phyloP scores from a whole-genome alignment of 345 rosid genomes.

The Draba incana region DNA sequence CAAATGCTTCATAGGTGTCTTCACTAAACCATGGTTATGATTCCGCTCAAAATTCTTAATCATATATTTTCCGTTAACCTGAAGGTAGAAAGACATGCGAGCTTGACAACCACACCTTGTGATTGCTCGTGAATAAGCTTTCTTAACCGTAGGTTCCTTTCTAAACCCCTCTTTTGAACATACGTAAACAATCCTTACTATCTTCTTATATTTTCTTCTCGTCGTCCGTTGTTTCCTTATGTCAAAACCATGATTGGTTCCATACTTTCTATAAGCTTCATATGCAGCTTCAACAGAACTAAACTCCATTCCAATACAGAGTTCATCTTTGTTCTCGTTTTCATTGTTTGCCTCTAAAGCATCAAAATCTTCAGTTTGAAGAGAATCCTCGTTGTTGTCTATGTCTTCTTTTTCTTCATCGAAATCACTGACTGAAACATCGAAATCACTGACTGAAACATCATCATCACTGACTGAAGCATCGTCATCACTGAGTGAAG shows the following conservation, averaged over 20 bases:
- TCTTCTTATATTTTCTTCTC: too few species aligned
- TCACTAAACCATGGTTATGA: too few species aligned
- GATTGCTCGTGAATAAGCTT: too few species aligned
- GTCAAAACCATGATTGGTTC: neutral
- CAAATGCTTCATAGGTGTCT: too few species aligned
- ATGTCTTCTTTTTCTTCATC: neutral
- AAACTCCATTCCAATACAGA: neutral
- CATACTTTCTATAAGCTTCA: neutral
- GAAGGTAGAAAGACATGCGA: too few species aligned
- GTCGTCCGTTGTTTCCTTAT: too few species aligned
- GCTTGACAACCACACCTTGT: too few species aligned
- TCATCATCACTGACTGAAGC: neutral
- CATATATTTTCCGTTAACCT: neutral
- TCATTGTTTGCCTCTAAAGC: neutral
- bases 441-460: neutral
- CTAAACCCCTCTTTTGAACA: too few species aligned
- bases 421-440: neutral
- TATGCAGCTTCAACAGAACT: neutral
- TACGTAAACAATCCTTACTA: too few species aligned
- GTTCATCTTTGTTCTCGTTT: conserved; percentile 6
- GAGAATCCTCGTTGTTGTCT: neutral
- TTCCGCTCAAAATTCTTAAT: neutral
- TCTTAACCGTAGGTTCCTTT: too few species aligned
- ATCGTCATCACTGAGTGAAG: neutral
- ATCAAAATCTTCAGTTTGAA: neutral